Base-by-base conservation (phyloP, 805 yeast species). In the Wickerhamiella azyma region DNA sequence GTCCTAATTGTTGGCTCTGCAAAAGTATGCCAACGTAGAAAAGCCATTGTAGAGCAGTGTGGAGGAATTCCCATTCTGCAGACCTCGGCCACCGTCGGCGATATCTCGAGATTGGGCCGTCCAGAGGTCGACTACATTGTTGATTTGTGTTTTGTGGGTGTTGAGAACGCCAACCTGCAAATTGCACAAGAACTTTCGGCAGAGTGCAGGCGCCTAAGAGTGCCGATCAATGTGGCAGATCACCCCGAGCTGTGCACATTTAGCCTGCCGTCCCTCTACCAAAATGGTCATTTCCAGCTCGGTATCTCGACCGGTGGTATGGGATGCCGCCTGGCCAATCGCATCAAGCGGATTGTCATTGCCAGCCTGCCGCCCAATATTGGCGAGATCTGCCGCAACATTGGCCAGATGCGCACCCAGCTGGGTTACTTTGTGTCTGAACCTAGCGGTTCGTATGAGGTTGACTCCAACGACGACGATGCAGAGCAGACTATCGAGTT, bases 221-320 rank as follows among this genome's bases (percentile, higher is more conserved):
- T 88, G 3, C 96, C 96, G 0, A 69, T 89, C 39, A 86, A 85
- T 58, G 80, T 83, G 1, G 72, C 81, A 0, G 94, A 85, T 52
- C 72, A 76, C 13, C 77, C 86, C 0, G 77, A 77, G 28, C 67
- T 71, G 21, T 82, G 92, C 46, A 76, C 88, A 0, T 88, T 88
- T 59, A 75, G 89, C 0, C 61, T 85, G 45, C 66, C 85, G 18
- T 81, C 96, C 0, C 76, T 88, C 0, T 75, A 74, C 57, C 65
- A 68, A 2, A 77, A 79, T 47, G 92, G 94, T 6, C 76, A 74
- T 43, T 76, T 88, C 62, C 89, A 83, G 60, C 53, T 88, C 44
- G 94, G 94, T 0, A 75, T 88, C 9, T 77, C 89, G 2, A 88
- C 96, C 0, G 74, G 79, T 21, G 94, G 95, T 0, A 82, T 82